Base-by-base conservation (phyloP, 768 basidiomycete species). In the Hygrophorus russula region DNA sequence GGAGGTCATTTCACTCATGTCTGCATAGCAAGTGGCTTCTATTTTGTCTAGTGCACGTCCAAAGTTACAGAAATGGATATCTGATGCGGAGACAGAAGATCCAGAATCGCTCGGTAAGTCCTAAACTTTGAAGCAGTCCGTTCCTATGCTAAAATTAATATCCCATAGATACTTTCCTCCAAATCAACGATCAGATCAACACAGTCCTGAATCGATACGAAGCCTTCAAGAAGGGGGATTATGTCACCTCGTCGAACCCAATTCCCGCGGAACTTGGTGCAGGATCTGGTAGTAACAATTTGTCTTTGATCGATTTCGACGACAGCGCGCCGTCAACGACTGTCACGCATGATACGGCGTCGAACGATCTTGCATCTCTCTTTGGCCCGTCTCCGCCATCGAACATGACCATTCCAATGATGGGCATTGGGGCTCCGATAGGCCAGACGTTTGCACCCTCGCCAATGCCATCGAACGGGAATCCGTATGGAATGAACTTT, bases 171-270 rank as follows among this genome's bases (percentile, higher is more conserved):
- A 90, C 90, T 2, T 84, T 96, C 59, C 68, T 99, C 13, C 79
- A 98, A 59, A 93, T 93, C 48, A 99, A 99, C 60, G 96, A 99
- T 61, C 87, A 96, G 55, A 92, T 99, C 62, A 99, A 99, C 64
- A 85, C 78, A 14, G 90, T 92, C 11, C 61, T 97, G 11, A 73
- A 75, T 20, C 83, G 94, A 17, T 97, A 92, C 58, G 91, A 97
- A 46, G 82, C 90, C 0, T 97, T 85, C 73, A 90, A 90, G 63
- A 79, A 76, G 45, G 96, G 96, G 40, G 92, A 99, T 63, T 93
- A 78, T 56, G 65, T 67, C 2, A 72, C 69, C 13, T 78, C 80
- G 6, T 64, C 77, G 17, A 78, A 79, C 46, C 81, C 82, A 5
- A 75, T 86, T 46, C 87, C 84, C 3, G 56, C 69, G 3, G 77